phyloP scores from a whole-genome alignment of 2,329 filamentous ascomycete species.

The Aspergillus bombycis region DNA sequence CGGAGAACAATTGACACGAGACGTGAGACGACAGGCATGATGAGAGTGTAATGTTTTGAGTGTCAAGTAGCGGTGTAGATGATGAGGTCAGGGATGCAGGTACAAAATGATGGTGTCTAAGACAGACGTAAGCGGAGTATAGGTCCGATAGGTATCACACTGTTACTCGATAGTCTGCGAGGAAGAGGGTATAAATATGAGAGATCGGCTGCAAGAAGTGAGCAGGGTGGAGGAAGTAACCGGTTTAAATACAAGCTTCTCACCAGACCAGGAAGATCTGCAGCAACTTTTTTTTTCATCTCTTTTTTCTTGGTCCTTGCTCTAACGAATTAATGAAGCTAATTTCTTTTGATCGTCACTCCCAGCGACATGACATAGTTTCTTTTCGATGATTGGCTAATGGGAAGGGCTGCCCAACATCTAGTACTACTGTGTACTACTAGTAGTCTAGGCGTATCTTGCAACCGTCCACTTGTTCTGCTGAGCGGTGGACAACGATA shows the following conservation, averaged over 20 bases:
- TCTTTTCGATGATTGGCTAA: conserved; percentile 16
- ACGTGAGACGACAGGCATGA: conserved; percentile 57
- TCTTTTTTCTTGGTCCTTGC: conserved; percentile 7
- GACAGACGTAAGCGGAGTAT: neutral
- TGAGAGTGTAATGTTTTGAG: conserved; percentile 14
- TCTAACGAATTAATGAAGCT: neutral
- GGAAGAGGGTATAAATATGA: neutral
- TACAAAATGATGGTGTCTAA: neutral
- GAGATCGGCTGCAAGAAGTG: conserved; percentile 2
- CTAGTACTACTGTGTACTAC: no score
- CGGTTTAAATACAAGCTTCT: conserved; percentile 16
- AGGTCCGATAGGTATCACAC: neutral
- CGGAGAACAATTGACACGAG: conserved; percentile 62
- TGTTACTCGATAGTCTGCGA: neutral
- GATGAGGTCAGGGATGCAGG: neutral
- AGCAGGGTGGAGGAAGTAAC: conserved; percentile 3
- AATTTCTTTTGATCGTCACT: conserved; percentile 13
- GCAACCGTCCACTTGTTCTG: conserved; percentile 4
- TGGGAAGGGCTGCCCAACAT: conserved; percentile 16
- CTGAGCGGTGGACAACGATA: neutral
- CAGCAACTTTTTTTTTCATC: neutral
- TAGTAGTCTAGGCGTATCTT: conserved; percentile 12
- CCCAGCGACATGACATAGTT: conserved; percentile 21
- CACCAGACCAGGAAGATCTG: conserved; percentile 8
- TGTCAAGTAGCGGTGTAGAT: neutral